These are phyloP conservation scores for Lolium rigidum DNA, from an alignment of 176 grass and related monocot species.

Conservation along the genomic window DNA sequence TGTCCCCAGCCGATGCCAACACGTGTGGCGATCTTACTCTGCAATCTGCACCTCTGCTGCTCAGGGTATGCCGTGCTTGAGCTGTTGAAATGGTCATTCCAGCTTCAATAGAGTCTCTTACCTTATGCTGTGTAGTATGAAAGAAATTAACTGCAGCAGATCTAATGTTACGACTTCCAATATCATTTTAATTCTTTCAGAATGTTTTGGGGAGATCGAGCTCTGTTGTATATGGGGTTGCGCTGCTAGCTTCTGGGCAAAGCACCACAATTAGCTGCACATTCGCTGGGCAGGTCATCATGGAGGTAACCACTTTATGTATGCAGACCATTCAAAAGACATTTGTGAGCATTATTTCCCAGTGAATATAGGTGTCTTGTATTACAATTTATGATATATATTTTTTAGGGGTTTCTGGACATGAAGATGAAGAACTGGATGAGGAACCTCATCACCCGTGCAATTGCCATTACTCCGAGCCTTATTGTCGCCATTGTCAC, in stretches of 20 bases:
- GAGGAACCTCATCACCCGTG: slow-evolving; percentile 70
- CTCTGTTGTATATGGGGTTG: slow-evolving; percentile 72
- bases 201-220: slow-evolving; percentile 72
- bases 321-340: not conserved
- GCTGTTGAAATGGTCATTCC: not conserved
- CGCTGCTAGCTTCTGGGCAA: slow-evolving; percentile 86
- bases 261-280: slow-evolving; percentile 91
- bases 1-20: slow-evolving; percentile 36
- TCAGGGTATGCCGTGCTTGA: slow-evolving; percentile 44
- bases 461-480: slow-evolving; percentile 69
- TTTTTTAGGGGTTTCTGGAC: slow-evolving; percentile 76
- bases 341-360: not conserved
- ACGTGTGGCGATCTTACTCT: slow-evolving; percentile 56
- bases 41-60: slow-evolving; percentile 60
- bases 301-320: slow-evolving; percentile 52
- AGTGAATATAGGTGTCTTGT: not conserved
- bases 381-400: not conserved
- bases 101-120: not conserved
- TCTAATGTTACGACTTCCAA: not conserved
- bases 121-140: not conserved
- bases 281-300: slow-evolving; percentile 88
- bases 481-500: slow-evolving; percentile 61
- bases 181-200: slow-evolving; percentile 29
- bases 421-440: slow-evolving; percentile 85
- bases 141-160: not conserved